These are phyloP conservation scores for Strobilomyces dryophilus DNA, from an alignment of 768 basidiomycete species.

Conservation along the genomic window DNA sequence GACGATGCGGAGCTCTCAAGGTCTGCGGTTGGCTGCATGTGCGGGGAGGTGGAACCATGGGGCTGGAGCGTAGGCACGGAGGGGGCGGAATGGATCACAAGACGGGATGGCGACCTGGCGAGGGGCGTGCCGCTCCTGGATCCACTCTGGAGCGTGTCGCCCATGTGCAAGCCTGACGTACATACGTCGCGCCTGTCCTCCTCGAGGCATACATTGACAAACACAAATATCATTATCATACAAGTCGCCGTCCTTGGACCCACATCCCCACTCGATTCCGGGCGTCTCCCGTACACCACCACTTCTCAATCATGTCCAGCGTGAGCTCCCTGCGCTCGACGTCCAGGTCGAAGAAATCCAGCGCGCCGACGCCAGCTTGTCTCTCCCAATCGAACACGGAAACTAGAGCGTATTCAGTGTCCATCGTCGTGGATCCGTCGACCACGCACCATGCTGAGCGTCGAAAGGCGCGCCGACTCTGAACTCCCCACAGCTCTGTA, in stretches of 20 bases:
- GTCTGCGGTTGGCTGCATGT: conserved; percentile 30
- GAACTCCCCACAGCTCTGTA: conserved; percentile 52
- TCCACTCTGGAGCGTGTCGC: conserved; percentile 24
- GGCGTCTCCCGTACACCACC: conserved; percentile 82
- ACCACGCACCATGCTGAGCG: conserved; percentile 60
- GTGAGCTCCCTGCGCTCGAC: conserved; percentile 21
- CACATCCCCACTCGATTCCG: conserved; percentile 67
- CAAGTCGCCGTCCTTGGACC: conserved; percentile 58
- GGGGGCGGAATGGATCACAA: conserved; percentile 46
- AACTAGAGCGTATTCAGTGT: conserved; percentile 32
- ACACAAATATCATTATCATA: conserved; percentile 7
- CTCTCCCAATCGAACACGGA: conserved; percentile 39
- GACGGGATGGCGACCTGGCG: conserved; percentile 45
- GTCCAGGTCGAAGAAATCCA: conserved; percentile 64
- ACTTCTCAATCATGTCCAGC: conserved; percentile 70
- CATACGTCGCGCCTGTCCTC: background rate
- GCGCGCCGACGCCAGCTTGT: conserved; percentile 49
- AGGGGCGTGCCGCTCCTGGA: conserved; percentile 36
- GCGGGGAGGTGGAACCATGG: conserved; percentile 34
- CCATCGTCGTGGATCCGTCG: background rate
- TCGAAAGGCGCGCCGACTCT: conserved; percentile 64
- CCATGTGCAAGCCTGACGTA: conserved; percentile 15
- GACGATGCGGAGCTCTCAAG: conserved; percentile 71
- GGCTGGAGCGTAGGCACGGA: conserved; percentile 57
- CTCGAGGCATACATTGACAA: conserved; percentile 10